Percentiles rank a stretch among this genome's conserved stretches.
These are phyloP conservation scores for Tetrahymena borealis DNA, from an alignment of 73 alveolate species.

Conservation along the genomic window DNA sequence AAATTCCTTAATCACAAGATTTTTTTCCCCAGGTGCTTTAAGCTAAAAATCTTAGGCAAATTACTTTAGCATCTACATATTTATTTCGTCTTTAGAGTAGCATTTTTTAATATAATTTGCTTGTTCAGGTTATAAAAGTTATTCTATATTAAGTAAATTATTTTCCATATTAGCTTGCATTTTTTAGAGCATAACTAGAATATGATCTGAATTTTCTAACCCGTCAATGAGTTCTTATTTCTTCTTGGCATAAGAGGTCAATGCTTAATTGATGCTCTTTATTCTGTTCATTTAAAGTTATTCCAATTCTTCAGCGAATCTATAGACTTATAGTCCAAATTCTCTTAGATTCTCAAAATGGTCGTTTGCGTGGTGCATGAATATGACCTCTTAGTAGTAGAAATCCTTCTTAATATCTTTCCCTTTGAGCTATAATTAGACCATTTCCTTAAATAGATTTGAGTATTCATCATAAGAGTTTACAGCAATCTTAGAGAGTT, in stretches of 20 bases:
- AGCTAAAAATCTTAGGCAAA: not conserved
- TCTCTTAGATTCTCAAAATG: not conserved
- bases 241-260: not conserved
- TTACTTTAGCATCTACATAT: not conserved
- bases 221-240: not conserved
- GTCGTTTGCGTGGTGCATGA: not conserved
- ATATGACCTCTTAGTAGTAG: not conserved
- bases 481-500: not conserved
- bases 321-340: not conserved
- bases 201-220: not conserved
- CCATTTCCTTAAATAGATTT: not conserved
- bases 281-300: not conserved
- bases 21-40: not conserved
- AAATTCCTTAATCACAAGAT: not conserved
- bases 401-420: not conserved
- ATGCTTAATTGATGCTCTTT: not conserved
- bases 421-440: not conserved
- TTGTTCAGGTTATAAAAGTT: not conserved
- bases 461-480: not conserved
- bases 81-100: not conserved
- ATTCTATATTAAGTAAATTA: not conserved
- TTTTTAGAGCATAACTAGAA: not conserved
- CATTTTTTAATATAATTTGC: not conserved
- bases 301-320: not conserved
- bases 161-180: not conserved